Base-by-base conservation (phyloP, 1,139 yeast species). In the Pichia inconspicua region DNA sequence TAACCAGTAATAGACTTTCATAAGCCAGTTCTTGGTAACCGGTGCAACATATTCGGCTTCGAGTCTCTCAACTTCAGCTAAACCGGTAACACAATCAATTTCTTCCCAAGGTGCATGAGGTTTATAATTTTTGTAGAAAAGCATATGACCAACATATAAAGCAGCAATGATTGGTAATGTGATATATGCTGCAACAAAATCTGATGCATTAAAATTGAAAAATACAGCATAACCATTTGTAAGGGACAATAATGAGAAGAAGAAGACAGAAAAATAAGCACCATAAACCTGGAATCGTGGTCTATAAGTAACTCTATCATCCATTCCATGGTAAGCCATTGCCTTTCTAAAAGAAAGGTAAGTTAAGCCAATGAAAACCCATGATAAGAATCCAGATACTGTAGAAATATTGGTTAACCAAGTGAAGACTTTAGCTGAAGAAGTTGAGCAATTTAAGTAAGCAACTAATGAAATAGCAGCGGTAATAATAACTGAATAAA, bases 161-260 rank as follows among this genome's bases (percentile, higher is more conserved):
- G 65, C 64, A 1, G 75, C 27, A 44, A 80, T 73, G 40, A 79
- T 69, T 27, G 84, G 84, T 47, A 80, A 60, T 1, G 84, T 78
- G 54, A 80, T 69, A 63, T 81, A 81, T 12, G 84, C 79, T 25
- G 84, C 84, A 49, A 80, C 65, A 56, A 81, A 80, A 60, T 60
- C 62, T 27, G 72, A 58, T n/a, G 74, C 77, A 45, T 64, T 69
- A 55, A 74, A 58, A 47, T 64, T 66, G 53, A 69, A 76, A 68
- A 77, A 77, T 25, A 68, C 70, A 4, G 61, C 59, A 63, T 68
- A 77, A 40, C 85, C 85, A 53, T 80, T 79, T 25, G 82, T 77
- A 31, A 79, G 49, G 17, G 76, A 67, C 47, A 80, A 61, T 17
- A 80, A 36, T 2, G 67, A 52, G 51, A 77, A 68, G 57, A 78